These are phyloP conservation scores for Pseudogymnoascus sp. DNA, from an alignment of 2,329 filamentous ascomycete genomes.

Conservation along the genomic window DNA sequence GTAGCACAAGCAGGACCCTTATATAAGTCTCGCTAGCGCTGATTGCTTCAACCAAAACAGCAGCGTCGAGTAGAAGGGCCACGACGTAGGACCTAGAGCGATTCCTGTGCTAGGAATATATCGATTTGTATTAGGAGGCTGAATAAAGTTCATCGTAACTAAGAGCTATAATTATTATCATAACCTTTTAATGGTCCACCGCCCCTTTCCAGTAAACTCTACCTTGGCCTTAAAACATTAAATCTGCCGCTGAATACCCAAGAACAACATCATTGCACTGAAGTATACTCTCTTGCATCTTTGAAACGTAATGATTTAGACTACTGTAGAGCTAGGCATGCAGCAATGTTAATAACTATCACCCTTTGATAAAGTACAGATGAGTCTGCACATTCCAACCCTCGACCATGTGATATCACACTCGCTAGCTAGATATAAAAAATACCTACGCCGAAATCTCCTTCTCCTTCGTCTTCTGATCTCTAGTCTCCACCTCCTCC, in stretches of 20 bases:
- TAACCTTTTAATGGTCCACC: too few species aligned
- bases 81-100: too few species aligned
- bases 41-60: too few species aligned
- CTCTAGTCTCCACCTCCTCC: not conserved
- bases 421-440: not conserved
- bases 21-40: not conserved
- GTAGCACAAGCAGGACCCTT: not conserved
- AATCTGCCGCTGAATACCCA: too few species aligned
- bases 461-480: not conserved
- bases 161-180: too few species aligned
- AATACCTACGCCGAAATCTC: slow-evolving; percentile 8
- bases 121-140: too few species aligned
- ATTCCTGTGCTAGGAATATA: too few species aligned
- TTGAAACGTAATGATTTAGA: not conserved
- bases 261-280: not conserved
- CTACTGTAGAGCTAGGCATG: too few species aligned
- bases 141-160: too few species aligned
- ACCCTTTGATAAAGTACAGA: not conserved
- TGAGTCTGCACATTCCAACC: not conserved
- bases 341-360: not conserved
- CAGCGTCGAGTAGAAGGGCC: too few species aligned
- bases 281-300: not conserved
- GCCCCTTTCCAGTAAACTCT: too few species aligned
- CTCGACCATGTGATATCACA: not conserved
- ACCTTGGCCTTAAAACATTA: too few species aligned